Evolutionary conservation across 495 filamentous ascomycete genomes (phyloP).

Genomic region (Neurospora sp.): DNA sequence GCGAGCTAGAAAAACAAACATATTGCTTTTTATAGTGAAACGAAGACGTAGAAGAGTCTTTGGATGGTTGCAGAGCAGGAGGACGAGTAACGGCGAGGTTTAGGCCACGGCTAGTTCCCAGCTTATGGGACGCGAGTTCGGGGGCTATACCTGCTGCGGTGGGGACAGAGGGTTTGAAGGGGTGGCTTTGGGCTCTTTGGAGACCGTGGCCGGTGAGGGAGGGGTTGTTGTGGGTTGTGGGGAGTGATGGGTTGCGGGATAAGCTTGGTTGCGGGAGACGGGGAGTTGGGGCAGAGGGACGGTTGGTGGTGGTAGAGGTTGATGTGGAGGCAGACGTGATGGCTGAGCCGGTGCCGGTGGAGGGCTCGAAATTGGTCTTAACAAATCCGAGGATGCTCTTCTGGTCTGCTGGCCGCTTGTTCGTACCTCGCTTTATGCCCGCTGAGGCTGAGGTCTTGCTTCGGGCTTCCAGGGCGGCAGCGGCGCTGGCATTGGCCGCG

Average conservation of each 20-base stretch:
- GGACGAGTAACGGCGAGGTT: slow-evolving; percentile 7
- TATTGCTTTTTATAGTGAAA: slow-evolving; percentile 23
- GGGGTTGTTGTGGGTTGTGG: background rate
- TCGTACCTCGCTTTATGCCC: slow-evolving; percentile 16
- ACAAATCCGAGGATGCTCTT: slow-evolving; percentile 31
- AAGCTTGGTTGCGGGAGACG: background rate
- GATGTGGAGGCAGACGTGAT: background rate
- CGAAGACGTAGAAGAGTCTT: background rate
- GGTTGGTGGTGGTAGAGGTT: background rate
- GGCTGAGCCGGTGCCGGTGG: background rate
- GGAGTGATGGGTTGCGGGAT: background rate
- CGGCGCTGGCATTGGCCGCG: slow-evolving; percentile 16
- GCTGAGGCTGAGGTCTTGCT: background rate
- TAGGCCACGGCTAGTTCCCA: slow-evolving; percentile 15
- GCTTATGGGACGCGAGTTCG: slow-evolving; percentile 25
- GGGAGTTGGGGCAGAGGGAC: background rate
- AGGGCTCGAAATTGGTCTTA: slow-evolving; percentile 3
- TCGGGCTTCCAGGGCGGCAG: slow-evolving; percentile 11
- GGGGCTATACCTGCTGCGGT: slow-evolving; percentile 19
- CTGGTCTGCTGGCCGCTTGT: slow-evolving; percentile 28
- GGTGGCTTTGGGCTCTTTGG: slow-evolving; percentile 4
- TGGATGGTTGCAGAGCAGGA: background rate
- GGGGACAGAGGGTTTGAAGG: background rate
- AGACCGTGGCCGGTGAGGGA: background rate
- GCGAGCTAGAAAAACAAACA: slow-evolving; percentile 39